Evolutionary conservation across 2,329 filamentous ascomycete genomes (phyloP).

Genomic region (Camptophora hylomeconis): DNA sequence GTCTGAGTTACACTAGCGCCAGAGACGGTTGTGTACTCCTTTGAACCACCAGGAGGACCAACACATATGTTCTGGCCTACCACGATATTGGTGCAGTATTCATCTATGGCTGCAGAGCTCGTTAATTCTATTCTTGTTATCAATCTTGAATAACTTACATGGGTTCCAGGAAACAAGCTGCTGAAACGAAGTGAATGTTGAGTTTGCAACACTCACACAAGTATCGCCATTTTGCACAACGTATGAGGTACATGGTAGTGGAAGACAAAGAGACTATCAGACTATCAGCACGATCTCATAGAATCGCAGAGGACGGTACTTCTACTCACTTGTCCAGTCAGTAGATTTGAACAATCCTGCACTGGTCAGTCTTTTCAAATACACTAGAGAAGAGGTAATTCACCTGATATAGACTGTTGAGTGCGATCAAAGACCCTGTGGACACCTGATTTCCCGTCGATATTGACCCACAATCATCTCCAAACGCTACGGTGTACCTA

Average conservation of each 20-base stretch:
- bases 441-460: not conserved
- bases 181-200: slow-evolving; percentile 9
- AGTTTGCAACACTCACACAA: slow-evolving; percentile 9
- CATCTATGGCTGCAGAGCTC: slow-evolving; percentile 3
- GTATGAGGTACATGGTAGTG: slow-evolving; percentile 2
- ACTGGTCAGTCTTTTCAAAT: too few relatives aligned
- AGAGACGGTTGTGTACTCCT: slow-evolving; percentile 8
- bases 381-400: too few relatives aligned
- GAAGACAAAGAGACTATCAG: slow-evolving; percentile 3
- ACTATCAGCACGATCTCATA: slow-evolving; percentile 1
- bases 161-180: slow-evolving; percentile 6
- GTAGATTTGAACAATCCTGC: slow-evolving; percentile 1
- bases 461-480: slow-evolving; percentile 2
- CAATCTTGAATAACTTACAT: too few relatives aligned
- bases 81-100: slow-evolving; percentile 10
- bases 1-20: slow-evolving; percentile 9
- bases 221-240: slow-evolving; percentile 6
- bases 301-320: too few relatives aligned
- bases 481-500: slow-evolving; percentile 1
- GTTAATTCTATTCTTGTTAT: too few relatives aligned
- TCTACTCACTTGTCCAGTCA: too few relatives aligned
- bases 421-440: not conserved
- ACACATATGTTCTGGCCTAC: slow-evolving; percentile 10
- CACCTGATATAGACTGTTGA: slow-evolving; percentile 3
- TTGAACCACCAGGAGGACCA: slow-evolving; percentile 5